Conservation (phyloP, 192 early-diverging fungal genomes). For the Geranomyces variabilis region DNA sequence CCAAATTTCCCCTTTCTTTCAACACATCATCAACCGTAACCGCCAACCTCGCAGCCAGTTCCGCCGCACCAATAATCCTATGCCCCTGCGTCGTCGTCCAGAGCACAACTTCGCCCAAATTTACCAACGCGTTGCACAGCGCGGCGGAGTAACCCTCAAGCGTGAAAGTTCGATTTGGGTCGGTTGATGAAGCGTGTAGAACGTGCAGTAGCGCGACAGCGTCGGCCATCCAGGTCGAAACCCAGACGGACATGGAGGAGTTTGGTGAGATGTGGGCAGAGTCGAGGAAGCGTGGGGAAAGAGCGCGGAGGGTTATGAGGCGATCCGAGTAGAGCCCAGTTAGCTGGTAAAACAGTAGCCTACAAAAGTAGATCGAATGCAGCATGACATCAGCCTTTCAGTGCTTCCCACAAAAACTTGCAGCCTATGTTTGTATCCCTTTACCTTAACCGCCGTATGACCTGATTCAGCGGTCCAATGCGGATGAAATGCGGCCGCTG, state of each 20-base stretch:
- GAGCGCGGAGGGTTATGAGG: conserved; percentile 30
- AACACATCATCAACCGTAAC: conserved; percentile 23
- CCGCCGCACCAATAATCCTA: conserved; percentile 24
- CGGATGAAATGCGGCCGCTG: conserved; percentile 34
- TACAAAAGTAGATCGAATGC: too few species aligned
- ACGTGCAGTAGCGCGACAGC: conserved; percentile 9
- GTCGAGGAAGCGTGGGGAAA: conserved; percentile 27
- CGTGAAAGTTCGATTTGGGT: neutral
- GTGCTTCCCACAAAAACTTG: neutral
- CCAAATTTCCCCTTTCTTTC: conserved; percentile 3
- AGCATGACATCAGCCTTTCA: neutral
- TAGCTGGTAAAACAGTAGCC: conserved; percentile 33
- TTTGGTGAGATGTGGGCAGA: conserved; percentile 10
- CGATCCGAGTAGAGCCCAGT: conserved; percentile 28
- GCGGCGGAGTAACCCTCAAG: conserved; percentile 2
- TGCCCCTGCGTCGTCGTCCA: conserved; percentile 13
- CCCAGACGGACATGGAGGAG: conserved; percentile 8
- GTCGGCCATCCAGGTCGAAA: conserved; percentile 2
- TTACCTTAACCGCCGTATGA: conserved; percentile 31
- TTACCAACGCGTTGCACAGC: conserved; percentile 22
- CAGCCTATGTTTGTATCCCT: too few species aligned
- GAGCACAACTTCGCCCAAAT: conserved; percentile 30
- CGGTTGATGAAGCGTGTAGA: neutral
- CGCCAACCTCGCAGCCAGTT: conserved; percentile 24
- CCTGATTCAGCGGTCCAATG: conserved; percentile 26